Evolutionary conservation across 768 basidiomycete species (phyloP), one percentile per base, ranked within the genome.

Genomic region (Lentinula lateritia): DNA sequence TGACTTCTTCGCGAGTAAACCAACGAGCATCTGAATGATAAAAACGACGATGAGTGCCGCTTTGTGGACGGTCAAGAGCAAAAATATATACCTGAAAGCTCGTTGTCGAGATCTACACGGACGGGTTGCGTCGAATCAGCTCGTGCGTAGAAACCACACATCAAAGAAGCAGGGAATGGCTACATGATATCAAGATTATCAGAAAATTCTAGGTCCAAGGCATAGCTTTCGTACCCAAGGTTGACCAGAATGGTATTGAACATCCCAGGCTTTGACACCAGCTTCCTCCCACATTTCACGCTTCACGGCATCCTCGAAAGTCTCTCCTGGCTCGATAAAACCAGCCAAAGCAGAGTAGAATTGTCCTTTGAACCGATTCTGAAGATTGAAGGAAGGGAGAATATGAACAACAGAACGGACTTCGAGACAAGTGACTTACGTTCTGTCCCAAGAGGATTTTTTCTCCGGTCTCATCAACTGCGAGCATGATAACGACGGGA

Each of bases 241-340:
- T 66, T 93, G 92, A 38, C 80, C 84, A 60, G 90, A 92, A 72
- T 95, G 92, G 70, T 96, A 98, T 65, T 79, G 80, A 28, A 95
- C 82, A 65, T 93, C 81, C 77, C 88, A 89, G 23, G 93, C 92
- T 52, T 80, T 83, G n/a, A 98, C 82, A 4, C 96, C 96, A 2
- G 93, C 92, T 72, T 98, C 96, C 72, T 99, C 96, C 87, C 93
- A 93, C 72, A 96, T 88, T 73, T 98, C 96, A 42, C 96, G 82
- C 57, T 83, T 79, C 35, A 98, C 95, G 2, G 95, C 90, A 66
- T 98, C 95, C 70, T 99, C 96, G 64, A 97, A 89, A 0, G 90
- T 86, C 72, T 99, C 96, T 9, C 90, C 95, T 5, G 95, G 93
- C 71, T 98, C 96, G 50, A 95, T 83, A 70, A 98, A 98, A 2